phyloP scores from a whole-genome alignment of 179 eudicot species.

The Nepenthes alata region DNA sequence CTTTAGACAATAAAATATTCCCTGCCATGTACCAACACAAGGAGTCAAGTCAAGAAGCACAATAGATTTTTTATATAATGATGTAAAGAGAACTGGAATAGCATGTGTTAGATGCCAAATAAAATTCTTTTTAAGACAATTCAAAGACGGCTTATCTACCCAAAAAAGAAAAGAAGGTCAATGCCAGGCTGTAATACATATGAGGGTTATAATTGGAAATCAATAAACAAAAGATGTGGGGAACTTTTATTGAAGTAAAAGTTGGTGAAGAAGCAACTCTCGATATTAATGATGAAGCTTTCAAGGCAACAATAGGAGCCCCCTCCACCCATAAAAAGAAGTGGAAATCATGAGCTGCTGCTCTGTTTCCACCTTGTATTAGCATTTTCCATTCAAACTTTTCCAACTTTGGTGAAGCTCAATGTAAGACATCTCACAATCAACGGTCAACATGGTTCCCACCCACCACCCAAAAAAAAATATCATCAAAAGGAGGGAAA shows the following conservation, averaged over 20 bases:
- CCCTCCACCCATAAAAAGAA: constrained; percentile 38
- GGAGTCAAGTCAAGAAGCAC: no score
- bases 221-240: constrained; percentile 17
- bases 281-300: constrained; percentile 39
- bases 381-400: constrained; percentile 9
- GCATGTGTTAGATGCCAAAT: no score
- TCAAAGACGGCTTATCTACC: constrained; percentile 4
- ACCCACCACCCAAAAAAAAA: constrained; percentile 4
- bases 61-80: no score
- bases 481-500: constrained; percentile 55
- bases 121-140: no score
- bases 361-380: constrained; percentile 24
- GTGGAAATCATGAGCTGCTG: constrained; percentile 35
- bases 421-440: constrained; percentile 36
- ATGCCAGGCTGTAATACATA: constrained; percentile 25
- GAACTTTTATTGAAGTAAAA: constrained; percentile 25
- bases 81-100: no score
- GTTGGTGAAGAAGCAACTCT: constrained; percentile 24
- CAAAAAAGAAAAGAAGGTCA: constrained; percentile 11
- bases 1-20: no score
- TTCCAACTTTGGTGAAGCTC: constrained; percentile 23
- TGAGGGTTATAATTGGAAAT: not conserved
- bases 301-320: constrained; percentile 27
- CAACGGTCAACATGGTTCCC: constrained; percentile 48
- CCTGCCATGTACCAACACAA: no score